Evolutionary conservation across 1,284 basidiomycete genomes (phyloP).

Genomic region (Malassezia pachydermatis): DNA sequence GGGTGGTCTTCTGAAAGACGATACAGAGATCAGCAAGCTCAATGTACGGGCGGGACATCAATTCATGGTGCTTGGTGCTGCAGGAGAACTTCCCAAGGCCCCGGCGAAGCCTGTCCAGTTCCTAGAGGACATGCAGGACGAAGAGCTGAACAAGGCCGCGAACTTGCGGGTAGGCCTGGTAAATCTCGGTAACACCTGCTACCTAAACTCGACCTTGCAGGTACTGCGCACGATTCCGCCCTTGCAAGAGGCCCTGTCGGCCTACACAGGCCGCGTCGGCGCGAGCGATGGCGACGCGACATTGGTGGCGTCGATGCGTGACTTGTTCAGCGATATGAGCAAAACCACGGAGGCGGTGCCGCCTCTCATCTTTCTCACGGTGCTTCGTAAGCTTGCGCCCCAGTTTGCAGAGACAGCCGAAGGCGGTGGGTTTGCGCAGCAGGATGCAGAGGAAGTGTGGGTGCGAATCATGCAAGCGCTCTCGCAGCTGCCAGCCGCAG

Average conservation of each 20-base stretch:
- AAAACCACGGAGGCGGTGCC: constrained; percentile 67
- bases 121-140: constrained; percentile 74
- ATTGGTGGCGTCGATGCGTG: constrained; percentile 57
- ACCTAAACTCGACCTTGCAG: constrained; percentile 91
- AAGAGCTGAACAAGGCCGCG: constrained; percentile 62
- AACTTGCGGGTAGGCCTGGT: constrained; percentile 28
- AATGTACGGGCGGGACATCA: constrained; percentile 57
- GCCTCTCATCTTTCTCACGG: constrained; percentile 60
- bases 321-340: constrained; percentile 64
- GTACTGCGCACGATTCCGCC: constrained; percentile 82
- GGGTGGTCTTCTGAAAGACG: constrained; percentile 76
- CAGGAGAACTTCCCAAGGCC: constrained; percentile 78
- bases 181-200: constrained; percentile 70
- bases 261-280: constrained; percentile 23
- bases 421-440: constrained; percentile 63
- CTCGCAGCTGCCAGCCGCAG: background rate
- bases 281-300: constrained; percentile 47
- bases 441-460: constrained; percentile 95
- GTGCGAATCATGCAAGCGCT: constrained; percentile 70
- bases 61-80: constrained; percentile 57
- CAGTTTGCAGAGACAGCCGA: constrained; percentile 71
- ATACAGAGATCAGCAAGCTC: constrained; percentile 71
- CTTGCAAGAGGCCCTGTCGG: constrained; percentile 54
- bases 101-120: constrained; percentile 71
- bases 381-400: constrained; percentile 69